These are phyloP conservation scores for Fusarium sacchari DNA, from an alignment of 2,329 filamentous ascomycete genomes.

Conservation along the genomic window DNA sequence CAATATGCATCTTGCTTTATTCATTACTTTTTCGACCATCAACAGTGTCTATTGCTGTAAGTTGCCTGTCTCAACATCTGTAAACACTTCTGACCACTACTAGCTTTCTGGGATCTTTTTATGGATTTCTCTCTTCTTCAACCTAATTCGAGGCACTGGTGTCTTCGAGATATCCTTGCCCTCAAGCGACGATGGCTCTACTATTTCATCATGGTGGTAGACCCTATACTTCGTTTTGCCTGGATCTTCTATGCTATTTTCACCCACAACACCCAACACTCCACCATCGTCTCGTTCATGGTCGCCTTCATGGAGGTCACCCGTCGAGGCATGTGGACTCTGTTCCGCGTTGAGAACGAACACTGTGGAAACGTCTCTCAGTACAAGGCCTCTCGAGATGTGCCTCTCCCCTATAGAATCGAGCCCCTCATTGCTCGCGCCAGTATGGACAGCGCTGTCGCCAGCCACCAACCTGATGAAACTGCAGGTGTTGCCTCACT, in stretches of 20 bases:
- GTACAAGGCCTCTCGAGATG: conserved; percentile 88
- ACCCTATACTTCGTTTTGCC: conserved; percentile 87
- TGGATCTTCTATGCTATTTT: conserved; percentile 96
- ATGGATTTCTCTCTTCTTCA: conserved; percentile 98
- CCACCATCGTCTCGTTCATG: conserved; percentile 81
- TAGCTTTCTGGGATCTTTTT: conserved; percentile 88
- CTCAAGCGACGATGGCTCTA: conserved; percentile 85
- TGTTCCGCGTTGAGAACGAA: conserved; percentile 97
- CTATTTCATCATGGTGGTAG: conserved; percentile 83
- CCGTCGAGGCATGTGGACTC: conserved; percentile 88
- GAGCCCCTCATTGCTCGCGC: conserved; percentile 57
- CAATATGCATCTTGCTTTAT: conserved; percentile 70
- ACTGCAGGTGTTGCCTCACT: not conserved
- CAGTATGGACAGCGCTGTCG: conserved; percentile 49
- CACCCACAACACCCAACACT: conserved; percentile 82
- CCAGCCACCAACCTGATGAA: not conserved
- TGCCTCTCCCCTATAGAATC: conserved; percentile 83
- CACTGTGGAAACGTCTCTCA: conserved; percentile 92
- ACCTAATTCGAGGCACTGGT: conserved; percentile 71
- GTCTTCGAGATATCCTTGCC: conserved; percentile 81
- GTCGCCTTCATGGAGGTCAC: conserved; percentile 81
- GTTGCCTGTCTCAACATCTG: conserved; percentile 42
- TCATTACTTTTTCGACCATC: conserved; percentile 81
- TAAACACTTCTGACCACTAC: not conserved
- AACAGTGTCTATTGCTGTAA: conserved; percentile 85